phyloP scores from a whole-genome alignment of 768 basidiomycete species.

The Lactifluus echinatus region DNA sequence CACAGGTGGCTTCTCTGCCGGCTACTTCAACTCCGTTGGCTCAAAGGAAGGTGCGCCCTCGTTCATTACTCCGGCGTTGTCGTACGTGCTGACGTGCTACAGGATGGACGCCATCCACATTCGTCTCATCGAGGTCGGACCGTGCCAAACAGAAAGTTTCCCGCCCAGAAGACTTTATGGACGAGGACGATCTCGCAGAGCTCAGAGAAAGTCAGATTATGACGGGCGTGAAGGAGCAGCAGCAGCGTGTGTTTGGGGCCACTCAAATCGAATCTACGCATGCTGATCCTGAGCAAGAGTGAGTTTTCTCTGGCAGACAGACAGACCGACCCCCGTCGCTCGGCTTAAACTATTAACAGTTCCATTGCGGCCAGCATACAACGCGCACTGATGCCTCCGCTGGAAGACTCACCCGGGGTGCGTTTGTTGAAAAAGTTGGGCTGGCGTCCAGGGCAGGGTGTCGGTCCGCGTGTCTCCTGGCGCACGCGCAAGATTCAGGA shows the following conservation, averaged over 20 bases:
- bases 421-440: constrained; percentile 92
- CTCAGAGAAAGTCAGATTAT: constrained; percentile 51
- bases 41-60: constrained; percentile 73
- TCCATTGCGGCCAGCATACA: constrained; percentile 56
- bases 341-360: constrained; percentile 29
- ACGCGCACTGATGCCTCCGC: constrained; percentile 58
- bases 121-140: constrained; percentile 79
- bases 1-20: constrained; percentile 96
- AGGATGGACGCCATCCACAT: constrained; percentile 96
- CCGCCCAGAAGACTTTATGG: constrained; percentile 95
- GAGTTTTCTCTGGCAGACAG: constrained; percentile 24
- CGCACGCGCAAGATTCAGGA: constrained; percentile 69
- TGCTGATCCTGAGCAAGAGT: constrained; percentile 44
- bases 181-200: constrained; percentile 92
- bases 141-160: constrained; percentile 54
- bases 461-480: constrained; percentile 81
- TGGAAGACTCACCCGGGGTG: constrained; percentile 75
- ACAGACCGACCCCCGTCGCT: neutral
- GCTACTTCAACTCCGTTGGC: constrained; percentile 94
- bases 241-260: constrained; percentile 60
- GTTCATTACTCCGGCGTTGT: neutral
- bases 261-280: constrained; percentile 44
- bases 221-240: constrained; percentile 64
- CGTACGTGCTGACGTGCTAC: constrained; percentile 5
- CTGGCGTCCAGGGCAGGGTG: constrained; percentile 87